Conservation (phyloP, 805 yeast species). For the Yueomyces sp. region DNA sequence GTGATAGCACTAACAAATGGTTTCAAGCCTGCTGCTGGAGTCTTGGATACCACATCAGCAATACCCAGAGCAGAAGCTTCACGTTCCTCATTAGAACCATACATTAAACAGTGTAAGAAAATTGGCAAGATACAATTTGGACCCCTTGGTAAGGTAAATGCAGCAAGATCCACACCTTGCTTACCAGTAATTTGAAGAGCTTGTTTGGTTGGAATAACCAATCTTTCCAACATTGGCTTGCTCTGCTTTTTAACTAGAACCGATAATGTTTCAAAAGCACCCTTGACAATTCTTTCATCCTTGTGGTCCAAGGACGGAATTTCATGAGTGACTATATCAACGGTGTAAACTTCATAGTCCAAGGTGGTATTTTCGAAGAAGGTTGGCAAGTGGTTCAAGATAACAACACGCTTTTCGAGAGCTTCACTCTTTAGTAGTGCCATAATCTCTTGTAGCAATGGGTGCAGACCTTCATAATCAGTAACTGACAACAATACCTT, state of each 20-base stretch:
- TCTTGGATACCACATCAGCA: conserved; percentile 72
- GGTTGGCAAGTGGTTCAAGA: conserved; percentile 52
- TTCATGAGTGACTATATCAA: conserved; percentile 61
- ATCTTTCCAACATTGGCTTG: conserved; percentile 62
- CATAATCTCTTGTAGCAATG: conserved; percentile 70
- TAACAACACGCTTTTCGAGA: conserved; percentile 43
- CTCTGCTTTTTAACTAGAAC: conserved; percentile 57
- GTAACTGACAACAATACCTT: conserved; percentile 60
- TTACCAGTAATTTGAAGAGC: conserved; percentile 55
- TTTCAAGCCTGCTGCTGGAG: conserved; percentile 70
- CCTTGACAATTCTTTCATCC: conserved; percentile 46
- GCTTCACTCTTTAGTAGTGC: conserved; percentile 69
- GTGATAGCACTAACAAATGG: conserved; percentile 87
- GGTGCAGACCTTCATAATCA: conserved; percentile 69
- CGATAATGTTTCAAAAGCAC: conserved; percentile 51
- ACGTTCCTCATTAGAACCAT: conserved; percentile 73
- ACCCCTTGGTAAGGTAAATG: conserved; percentile 62
- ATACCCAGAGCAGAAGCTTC: conserved; percentile 82
- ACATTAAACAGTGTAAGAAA: conserved; percentile 89
- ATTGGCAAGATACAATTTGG: conserved; percentile 82
- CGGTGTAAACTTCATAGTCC: conserved; percentile 60
- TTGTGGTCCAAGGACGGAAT: conserved; percentile 62
- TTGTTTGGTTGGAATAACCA: conserved; percentile 70
- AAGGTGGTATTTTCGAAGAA: conserved; percentile 55
- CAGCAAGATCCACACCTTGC: conserved; percentile 54